Percentiles rank a stretch among this genome's conserved stretches.
Evolutionary conservation across 192 early-diverging fungal genomes (phyloP).

Genomic region (Pilaira anomala): DNA sequence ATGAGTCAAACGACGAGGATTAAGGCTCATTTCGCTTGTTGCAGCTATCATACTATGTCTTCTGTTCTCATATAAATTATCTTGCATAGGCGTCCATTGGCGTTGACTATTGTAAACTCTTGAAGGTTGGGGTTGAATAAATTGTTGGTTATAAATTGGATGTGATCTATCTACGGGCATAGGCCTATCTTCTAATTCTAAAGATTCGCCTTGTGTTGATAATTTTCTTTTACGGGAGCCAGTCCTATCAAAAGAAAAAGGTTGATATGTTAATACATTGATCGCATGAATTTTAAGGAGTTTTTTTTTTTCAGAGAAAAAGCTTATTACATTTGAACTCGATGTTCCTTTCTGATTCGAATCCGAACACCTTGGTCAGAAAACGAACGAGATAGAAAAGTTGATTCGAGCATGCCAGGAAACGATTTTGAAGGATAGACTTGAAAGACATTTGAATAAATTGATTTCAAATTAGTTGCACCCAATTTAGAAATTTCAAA

Average conservation of each 20-base stretch:
- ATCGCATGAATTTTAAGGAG: too few species aligned
- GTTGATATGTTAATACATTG: not conserved
- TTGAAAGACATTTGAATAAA: slow-evolving; percentile 69
- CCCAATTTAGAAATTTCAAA: slow-evolving; percentile 74
- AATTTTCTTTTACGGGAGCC: slow-evolving; percentile 17
- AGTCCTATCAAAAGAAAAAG: slow-evolving; percentile 3
- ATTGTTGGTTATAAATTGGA: not conserved
- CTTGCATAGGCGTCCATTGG: not conserved
- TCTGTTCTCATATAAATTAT: not conserved
- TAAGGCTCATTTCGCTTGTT: not conserved
- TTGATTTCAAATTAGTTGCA: slow-evolving; percentile 48
- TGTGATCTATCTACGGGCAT: not conserved
- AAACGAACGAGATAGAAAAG: slow-evolving; percentile 81
- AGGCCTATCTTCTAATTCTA: not conserved
- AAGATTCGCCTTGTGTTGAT: not conserved
- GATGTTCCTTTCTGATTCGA: slow-evolving; percentile 81
- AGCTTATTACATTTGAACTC: slow-evolving; percentile 34
- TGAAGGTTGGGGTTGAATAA: too few species aligned
- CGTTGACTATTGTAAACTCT: too few species aligned
- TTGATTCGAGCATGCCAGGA: slow-evolving; percentile 89
- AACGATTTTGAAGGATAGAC: slow-evolving; percentile 86
- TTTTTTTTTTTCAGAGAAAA: too few species aligned
- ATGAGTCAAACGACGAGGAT: not conserved
- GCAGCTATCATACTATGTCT: not conserved
- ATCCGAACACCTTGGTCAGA: slow-evolving; percentile 93